Evolutionary conservation across 495 filamentous ascomycete genomes (phyloP).

Genomic region (Aspergillus steynii): DNA sequence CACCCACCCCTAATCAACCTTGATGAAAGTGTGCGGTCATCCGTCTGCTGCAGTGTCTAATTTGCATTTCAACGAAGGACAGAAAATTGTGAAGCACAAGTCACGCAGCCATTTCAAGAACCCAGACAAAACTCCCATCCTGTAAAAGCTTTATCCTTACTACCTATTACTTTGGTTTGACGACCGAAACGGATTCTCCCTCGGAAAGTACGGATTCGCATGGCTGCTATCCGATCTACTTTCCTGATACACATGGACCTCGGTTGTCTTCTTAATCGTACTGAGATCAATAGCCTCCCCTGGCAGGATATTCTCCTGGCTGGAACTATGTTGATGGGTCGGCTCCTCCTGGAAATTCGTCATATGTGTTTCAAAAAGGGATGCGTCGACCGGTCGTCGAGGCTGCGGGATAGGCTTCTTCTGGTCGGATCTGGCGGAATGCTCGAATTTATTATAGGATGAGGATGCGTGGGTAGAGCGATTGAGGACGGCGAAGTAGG

Average conservation of each 20-base stretch:
- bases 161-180: not conserved
- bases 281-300: not conserved
- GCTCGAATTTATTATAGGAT: not conserved
- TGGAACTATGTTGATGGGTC: not conserved
- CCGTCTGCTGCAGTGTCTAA: too few species aligned
- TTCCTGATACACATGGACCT: slow-evolving; percentile 8
- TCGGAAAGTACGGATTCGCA: slow-evolving; percentile 9
- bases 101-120: too few species aligned
- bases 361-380: slow-evolving; percentile 13
- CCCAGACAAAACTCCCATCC: too few species aligned
- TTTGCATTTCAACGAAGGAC: too few species aligned
- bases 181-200: slow-evolving; percentile 7
- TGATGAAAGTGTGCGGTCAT: too few species aligned
- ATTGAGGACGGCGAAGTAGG: slow-evolving; percentile 6
- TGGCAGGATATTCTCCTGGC: slow-evolving; percentile 13
- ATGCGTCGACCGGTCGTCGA: slow-evolving; percentile 8
- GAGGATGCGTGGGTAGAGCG: not conserved
- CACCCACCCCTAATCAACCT: too few species aligned
- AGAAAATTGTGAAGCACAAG: too few species aligned
- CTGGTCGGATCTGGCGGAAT: slow-evolving; percentile 1
- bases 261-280: slow-evolving; percentile 12
- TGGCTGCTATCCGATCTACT: not conserved
- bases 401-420: slow-evolving; percentile 6
- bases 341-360: slow-evolving; percentile 2
- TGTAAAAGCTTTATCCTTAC: too few species aligned